These are phyloP conservation scores for Paracoccidioides lutzii DNA, from an alignment of 2,329 filamentous ascomycete genomes.

Conservation along the genomic window DNA sequence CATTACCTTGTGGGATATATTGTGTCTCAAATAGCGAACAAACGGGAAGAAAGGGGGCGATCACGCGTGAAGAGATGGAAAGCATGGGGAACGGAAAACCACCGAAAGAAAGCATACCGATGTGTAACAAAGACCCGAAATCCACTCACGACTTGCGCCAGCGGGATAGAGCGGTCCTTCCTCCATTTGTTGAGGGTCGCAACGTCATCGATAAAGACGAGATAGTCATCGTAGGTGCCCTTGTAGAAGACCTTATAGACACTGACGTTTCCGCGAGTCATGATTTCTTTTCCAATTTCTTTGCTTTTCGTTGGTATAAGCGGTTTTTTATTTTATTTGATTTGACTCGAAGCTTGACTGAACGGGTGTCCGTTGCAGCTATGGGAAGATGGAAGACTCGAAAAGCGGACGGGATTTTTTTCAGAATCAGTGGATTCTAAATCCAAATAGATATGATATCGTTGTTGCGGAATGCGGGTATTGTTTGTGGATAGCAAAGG, in stretches of 20 bases:
- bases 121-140: conserved; percentile 87
- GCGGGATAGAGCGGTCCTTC: conserved; percentile 61
- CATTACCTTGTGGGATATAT: too few relatives aligned
- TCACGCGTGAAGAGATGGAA: neutral
- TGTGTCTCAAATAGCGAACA: neutral
- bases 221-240: conserved; percentile 57
- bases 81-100: neutral
- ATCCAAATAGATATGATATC: too few relatives aligned
- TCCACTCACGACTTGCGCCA: conserved; percentile 71
- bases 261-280: conserved; percentile 58
- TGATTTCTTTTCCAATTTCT: conserved; percentile 22
- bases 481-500: too few relatives aligned
- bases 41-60: too few relatives aligned
- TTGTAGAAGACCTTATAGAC: conserved; percentile 77
- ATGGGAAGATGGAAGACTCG: neutral
- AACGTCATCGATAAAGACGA: conserved; percentile 50
- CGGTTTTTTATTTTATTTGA: neutral
- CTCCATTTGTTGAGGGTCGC: conserved; percentile 68
- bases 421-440: too few relatives aligned
- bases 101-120: conserved; percentile 43
- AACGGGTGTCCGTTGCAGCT: neutral
- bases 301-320: too few relatives aligned
- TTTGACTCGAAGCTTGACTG: too few relatives aligned
- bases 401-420: too few relatives aligned
- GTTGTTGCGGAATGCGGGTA: too few relatives aligned